Base-by-base conservation (phyloP, 1,139 yeast species). In the Kluyveromyces marxianus region DNA sequence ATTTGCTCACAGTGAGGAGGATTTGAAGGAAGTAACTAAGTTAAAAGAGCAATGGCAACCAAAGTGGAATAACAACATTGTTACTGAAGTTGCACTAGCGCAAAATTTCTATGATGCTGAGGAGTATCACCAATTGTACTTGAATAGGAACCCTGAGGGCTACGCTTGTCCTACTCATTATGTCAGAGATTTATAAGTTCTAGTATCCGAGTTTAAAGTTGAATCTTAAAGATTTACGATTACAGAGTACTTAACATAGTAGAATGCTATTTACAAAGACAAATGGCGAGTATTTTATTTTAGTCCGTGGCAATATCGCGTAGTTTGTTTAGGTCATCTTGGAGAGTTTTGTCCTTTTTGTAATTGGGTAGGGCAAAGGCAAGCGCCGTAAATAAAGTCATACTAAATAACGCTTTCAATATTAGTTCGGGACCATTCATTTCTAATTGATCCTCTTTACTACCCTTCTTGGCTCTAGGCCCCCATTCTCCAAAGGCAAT, bases 131-230 rank as follows among this genome's bases (percentile, higher is more conserved):
- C 97, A 92, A 62, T 61, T 75, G 50, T 92, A 92, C 64, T 71
- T 90, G 59, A 72, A 74, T 46, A 81, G 78, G 59, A 88, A 90
- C 62, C 95, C 96, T 1, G 68, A 70, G 3, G 97, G 97, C 3
- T 86, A 88, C 66, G 86, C 83, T 50, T 90, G 97, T 64, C 94
- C 96, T 26, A 80, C 90, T 4, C 97, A 90, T 62, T 88, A 75
- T 52, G 60, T 83, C 44, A 77, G 95, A 58, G 63, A 68, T 32
- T 47, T 66, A 38, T 64, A 50, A 52, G 7, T 7, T 3, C 64
- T 26, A 4, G 31, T n/a, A 14, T 36, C 7, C 24, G 10, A 24
- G 25, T 7, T 7, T 7, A 26, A 36, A 33, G 7, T 10, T 38
- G 35, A 29, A 21, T 24, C 36, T 14, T 36, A 10, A 21, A 27